phyloP scores from a whole-genome alignment of 2,329 filamentous ascomycete species.

The Claviceps sorghi region DNA sequence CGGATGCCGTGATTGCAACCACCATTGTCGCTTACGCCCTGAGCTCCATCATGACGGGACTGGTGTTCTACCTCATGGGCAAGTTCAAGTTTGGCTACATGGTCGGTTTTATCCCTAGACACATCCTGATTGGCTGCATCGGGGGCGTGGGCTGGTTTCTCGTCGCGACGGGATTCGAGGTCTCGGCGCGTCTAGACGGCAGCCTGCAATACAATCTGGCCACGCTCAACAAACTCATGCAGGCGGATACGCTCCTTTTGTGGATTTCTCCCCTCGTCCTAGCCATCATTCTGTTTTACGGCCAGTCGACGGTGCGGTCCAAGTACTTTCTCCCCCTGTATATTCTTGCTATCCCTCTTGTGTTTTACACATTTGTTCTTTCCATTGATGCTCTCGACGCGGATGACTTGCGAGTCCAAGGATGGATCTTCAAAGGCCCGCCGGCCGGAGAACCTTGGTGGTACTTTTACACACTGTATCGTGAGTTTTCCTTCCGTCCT shows the following conservation, averaged over 20 bases:
- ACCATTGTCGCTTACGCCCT: constrained; percentile 84
- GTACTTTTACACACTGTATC: constrained; percentile 92
- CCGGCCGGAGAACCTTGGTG: constrained; percentile 83
- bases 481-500: constrained; percentile 33
- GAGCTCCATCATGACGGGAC: constrained; percentile 79
- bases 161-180: constrained; percentile 79
- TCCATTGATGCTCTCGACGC: constrained; percentile 54
- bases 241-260: constrained; percentile 58
- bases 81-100: constrained; percentile 77
- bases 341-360: constrained; percentile 61
- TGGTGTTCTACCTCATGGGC: constrained; percentile 86
- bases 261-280: constrained; percentile 72
- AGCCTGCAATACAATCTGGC: constrained; percentile 67
- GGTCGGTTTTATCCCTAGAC: constrained; percentile 90
- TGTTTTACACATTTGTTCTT: constrained; percentile 68
- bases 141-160: constrained; percentile 95
- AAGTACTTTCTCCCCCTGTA: constrained; percentile 78
- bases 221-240: constrained; percentile 61
- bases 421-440: constrained; percentile 87
- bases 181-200: constrained; percentile 76
- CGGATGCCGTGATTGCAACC: constrained; percentile 79
- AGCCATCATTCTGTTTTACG: constrained; percentile 59
- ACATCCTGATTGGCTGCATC: constrained; percentile 93
- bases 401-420: constrained; percentile 50
- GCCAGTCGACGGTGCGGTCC: constrained; percentile 62